Conservation (phyloP, 768 basidiomycete species). For the Hebeloma cylindrosporum region DNA sequence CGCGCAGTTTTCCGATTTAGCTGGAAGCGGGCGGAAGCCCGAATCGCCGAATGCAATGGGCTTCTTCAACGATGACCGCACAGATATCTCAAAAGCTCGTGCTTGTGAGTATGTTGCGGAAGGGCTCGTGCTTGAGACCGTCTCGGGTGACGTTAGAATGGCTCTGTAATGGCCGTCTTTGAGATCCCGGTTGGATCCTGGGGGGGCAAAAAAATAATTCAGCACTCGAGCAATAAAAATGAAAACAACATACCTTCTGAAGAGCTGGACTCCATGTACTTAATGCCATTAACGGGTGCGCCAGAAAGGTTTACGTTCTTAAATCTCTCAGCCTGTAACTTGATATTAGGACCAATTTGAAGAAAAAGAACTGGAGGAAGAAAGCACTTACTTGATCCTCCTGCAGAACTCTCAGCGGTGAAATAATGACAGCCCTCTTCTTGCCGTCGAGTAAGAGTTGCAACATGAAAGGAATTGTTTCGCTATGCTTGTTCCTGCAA, state of each 20-base stretch:
- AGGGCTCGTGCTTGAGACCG: conserved; percentile 33
- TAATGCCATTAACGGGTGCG: conserved; percentile 35
- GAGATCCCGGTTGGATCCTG: conserved; percentile 21
- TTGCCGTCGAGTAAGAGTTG: conserved; percentile 24
- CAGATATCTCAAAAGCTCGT: conserved; percentile 23
- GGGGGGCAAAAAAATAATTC: neutral
- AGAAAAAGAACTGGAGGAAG: neutral
- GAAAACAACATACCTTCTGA: conserved; percentile 25
- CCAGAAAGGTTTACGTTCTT: conserved; percentile 27
- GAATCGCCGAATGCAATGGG: conserved; percentile 32
- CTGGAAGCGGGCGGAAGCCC: conserved; percentile 34
- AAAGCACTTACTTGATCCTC: conserved; percentile 32
- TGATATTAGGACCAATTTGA: conserved; percentile 7
- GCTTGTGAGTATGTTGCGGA: conserved; percentile 24
- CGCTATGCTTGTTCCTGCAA: conserved; percentile 39
- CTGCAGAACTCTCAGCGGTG: conserved; percentile 37
- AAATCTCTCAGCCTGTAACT: conserved; percentile 26
- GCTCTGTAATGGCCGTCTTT: conserved; percentile 20
- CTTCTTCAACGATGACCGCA: conserved; percentile 37
- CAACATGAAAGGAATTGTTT: conserved; percentile 39
- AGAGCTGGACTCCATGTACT: conserved; percentile 31
- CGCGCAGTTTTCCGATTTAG: conserved; percentile 27
- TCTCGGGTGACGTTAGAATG: conserved; percentile 39
- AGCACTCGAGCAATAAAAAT: neutral
- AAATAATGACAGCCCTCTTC: conserved; percentile 32